Base-by-base conservation (phyloP, 78 protist genomes). In the Dictyostelium discoideum region DNA sequence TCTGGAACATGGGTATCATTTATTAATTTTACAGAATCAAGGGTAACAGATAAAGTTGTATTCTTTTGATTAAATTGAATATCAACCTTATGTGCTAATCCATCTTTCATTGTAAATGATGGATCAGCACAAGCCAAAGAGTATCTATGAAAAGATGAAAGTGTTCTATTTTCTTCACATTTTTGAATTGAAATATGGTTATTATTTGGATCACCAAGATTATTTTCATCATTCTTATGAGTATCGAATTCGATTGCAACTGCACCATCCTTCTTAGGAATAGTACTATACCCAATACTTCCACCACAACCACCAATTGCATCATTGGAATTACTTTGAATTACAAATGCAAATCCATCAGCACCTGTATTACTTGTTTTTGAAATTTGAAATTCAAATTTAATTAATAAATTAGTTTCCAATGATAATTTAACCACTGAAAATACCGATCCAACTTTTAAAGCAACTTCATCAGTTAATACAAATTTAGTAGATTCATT, bases 161-260 rank as follows among this genome's bases (percentile, higher is more conserved):
- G 39, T 3, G 2, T 0, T 14, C 22, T 20, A 16, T 60, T 20
- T 60, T 20, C n/a, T 4, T 7, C 3, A 20, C 69, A 60, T 14
- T 6, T 22, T 57, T 83, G 87, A 83, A 83, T 50, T 37, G 87
- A 83, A 5, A 83, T 37, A 83, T 83, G 87, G 5, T 29, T 46
- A 26, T 4, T 24, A 50, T 81, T 57, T 57, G 76, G 78, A 24
- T 83, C 87, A 60, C 26, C 69, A 16, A 7, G 8, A 7, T 44
- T 44, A 44, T 7, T 44, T 29, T 50, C 44, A 0, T 57, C 48
- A 54, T 83, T 81, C 11, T 11, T n/a, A 26, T 24, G 42, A 2
- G 87, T 83, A 57, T 83, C 87, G 26, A 83, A 83, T 83, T 83
- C 87, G 32, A 83, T 8, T 5, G 87, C 87, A 18, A 60, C 29